phyloP scores from a whole-genome alignment of 768 basidiomycete species.

The Agaricus subrufescens region DNA sequence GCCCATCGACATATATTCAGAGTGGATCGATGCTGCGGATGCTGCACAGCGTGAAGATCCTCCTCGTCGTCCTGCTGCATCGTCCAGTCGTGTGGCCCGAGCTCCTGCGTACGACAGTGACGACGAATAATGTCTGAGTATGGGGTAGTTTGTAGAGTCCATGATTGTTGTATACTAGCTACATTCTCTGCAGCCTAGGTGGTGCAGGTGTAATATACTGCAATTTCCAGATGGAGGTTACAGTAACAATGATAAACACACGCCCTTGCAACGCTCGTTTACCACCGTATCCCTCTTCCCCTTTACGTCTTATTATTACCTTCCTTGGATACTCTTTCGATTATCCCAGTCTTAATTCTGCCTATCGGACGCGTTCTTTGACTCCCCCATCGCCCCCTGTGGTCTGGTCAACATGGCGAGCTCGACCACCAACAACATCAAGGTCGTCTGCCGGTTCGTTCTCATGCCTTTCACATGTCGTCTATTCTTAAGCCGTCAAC shows the following conservation, averaged over 20 bases:
- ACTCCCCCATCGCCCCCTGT: neutral
- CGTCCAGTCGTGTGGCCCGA: conserved; percentile 49
- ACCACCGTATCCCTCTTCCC: conserved; percentile 1
- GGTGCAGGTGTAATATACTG: conserved; percentile 6
- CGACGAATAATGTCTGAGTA: conserved; percentile 30
- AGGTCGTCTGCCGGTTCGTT: conserved; percentile 96
- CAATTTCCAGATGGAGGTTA: neutral
- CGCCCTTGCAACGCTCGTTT: conserved; percentile 9
- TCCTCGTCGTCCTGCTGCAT: conserved; percentile 53
- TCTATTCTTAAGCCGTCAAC: neutral
- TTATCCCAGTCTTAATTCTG: conserved; percentile 11
- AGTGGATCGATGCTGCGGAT: conserved; percentile 89
- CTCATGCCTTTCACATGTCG: neutral
- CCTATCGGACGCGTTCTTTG: conserved; percentile 12
- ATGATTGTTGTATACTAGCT: conserved; percentile 3
- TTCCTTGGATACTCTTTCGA: conserved; percentile 11
- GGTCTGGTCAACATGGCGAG: conserved; percentile 45
- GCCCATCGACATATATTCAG: conserved; percentile 85
- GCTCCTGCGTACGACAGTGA: conserved; percentile 43
- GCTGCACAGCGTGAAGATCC: conserved; percentile 69
- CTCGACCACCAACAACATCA: conserved; percentile 73
- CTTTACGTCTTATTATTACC: conserved; percentile 9
- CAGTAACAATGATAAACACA: conserved; percentile 10
- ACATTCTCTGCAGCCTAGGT: neutral
- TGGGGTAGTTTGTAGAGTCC: neutral